These are phyloP conservation scores for Gamsiella multidivaricata DNA, from an alignment of 192 early-diverging fungal species.

Conservation along the genomic window DNA sequence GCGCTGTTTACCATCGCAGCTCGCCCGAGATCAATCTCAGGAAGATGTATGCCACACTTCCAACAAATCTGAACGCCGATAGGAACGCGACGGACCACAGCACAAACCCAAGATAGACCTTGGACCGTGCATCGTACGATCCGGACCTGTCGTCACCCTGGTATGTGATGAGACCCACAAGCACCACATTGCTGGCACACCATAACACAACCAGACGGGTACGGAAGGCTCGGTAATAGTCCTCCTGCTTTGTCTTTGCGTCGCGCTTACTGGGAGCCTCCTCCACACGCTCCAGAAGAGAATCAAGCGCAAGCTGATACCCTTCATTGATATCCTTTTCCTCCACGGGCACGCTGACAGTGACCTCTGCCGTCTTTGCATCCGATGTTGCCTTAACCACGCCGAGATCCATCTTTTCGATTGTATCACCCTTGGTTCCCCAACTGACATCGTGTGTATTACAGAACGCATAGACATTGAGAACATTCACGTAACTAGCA, in stretches of 20 bases:
- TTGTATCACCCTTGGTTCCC: constrained; percentile 94
- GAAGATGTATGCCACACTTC: constrained; percentile 75
- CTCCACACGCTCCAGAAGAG: constrained; percentile 56
- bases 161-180: constrained; percentile 79
- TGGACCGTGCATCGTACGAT: constrained; percentile 38
- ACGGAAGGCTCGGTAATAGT: constrained; percentile 89
- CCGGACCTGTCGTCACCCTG: constrained; percentile 47
- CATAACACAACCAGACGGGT: constrained; percentile 84
- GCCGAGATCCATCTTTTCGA: constrained; percentile 73
- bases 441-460: constrained; percentile 96
- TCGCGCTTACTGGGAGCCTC: constrained; percentile 61
- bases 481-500: constrained; percentile 76
- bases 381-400: constrained; percentile 70
- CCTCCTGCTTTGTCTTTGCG: constrained; percentile 81
- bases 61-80: constrained; percentile 78
- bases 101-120: constrained; percentile 82
- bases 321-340: constrained; percentile 78
- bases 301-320: constrained; percentile 79
- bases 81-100: constrained; percentile 86
- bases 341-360: constrained; percentile 79
- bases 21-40: constrained; percentile 57
- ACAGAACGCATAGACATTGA: constrained; percentile 94
- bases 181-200: constrained; percentile 83
- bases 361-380: constrained; percentile 76
- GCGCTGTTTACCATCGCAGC: constrained; percentile 38